Evolutionary conservation across 306 rosid genomes (phyloP), one percentile per base, ranked within the genome.

Genomic region (Delonix regia): DNA sequence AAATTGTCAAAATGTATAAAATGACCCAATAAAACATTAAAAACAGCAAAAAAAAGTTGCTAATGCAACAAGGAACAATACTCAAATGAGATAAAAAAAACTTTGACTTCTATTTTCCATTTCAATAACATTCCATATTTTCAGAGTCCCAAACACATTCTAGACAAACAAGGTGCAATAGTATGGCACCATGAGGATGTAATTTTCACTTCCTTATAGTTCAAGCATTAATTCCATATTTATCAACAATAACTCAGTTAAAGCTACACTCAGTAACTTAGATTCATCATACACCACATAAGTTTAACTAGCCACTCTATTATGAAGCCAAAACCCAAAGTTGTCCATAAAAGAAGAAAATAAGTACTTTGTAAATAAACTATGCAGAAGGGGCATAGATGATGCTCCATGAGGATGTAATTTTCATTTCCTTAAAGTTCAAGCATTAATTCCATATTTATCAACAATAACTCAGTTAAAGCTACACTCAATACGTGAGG

Each of bases 191-290:
- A 25, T 33, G 39, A 78, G 56, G 36, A 69, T 48, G 22, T 13
- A 60, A 59, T 1, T 44, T 69, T 51, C 33, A 59, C 70, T 44
- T 71, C 52, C 65, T 70, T 59, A 11, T 13, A 71, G 15, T 49
- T 3, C 57, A 55, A 69, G 11, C 52, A 28, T 57, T 45, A 18
- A 9, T 39, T 44, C 28, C 13, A 60, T 19, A 44, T 56, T 28
- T 18, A 56, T 56, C 48, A 68, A 30, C 25, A 27, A 56, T 44
- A 1, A 12, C 19, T 69, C 41, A 45, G 16, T 47, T 45, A 30
- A 68, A 57, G 22, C 16, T 27, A 45, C 13, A 45, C 6, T 9
- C 27, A 7, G 7, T 69, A 60, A 9, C 28, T 63, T 33, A 48
- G 61, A 28, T 53, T 18, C 61, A 70, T 48, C 61, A 18, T 18